These are phyloP conservation scores for Hirschfeldia incana DNA, from an alignment of 345 rosid genomes.

Conservation along the genomic window DNA sequence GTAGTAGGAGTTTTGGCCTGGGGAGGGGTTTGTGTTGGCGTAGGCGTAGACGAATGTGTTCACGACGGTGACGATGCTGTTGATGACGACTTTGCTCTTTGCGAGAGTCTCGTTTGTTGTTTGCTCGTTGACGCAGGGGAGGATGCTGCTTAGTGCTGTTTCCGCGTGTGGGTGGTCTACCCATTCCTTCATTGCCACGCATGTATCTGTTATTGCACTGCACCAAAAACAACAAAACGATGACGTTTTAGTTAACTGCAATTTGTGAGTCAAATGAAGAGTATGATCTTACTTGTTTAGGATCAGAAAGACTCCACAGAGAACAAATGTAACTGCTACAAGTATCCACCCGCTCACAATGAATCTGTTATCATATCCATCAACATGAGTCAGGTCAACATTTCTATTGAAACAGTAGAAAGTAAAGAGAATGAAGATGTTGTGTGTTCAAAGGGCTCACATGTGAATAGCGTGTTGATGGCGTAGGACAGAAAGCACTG, in stretches of 20 bases:
- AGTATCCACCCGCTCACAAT: slow-evolving; percentile 87
- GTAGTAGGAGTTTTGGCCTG: slow-evolving; percentile 50
- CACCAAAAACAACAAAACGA: slow-evolving; percentile 10
- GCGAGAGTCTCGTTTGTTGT: slow-evolving; percentile 86
- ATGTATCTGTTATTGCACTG: slow-evolving; percentile 85
- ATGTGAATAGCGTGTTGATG: slow-evolving; percentile 71
- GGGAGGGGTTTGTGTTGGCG: slow-evolving; percentile 78
- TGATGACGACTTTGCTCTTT: slow-evolving; percentile 92
- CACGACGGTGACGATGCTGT: slow-evolving; percentile 70
- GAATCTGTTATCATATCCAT: slow-evolving; percentile 52
- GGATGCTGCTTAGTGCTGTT: slow-evolving; percentile 87
- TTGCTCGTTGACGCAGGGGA: slow-evolving; percentile 88
- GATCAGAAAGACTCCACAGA: slow-evolving; percentile 79
- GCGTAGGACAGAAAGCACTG: slow-evolving; percentile 77
- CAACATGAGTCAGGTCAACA: slow-evolving; percentile 9
- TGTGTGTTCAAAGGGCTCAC: slow-evolving; percentile 48
- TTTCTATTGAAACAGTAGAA: not conserved
- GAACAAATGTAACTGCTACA: slow-evolving; percentile 81
- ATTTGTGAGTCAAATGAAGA: slow-evolving; percentile 1
- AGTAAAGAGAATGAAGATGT: slow-evolving; percentile 3
- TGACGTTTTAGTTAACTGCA: not conserved
- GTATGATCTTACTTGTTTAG: slow-evolving; percentile 65
- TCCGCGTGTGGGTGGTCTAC: slow-evolving; percentile 84
- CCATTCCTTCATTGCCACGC: slow-evolving; percentile 95
- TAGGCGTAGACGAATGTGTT: slow-evolving; percentile 74